phyloP scores from a whole-genome alignment of 2,329 filamentous ascomycete genomes.

The Atkinsonella hypoxylon region DNA sequence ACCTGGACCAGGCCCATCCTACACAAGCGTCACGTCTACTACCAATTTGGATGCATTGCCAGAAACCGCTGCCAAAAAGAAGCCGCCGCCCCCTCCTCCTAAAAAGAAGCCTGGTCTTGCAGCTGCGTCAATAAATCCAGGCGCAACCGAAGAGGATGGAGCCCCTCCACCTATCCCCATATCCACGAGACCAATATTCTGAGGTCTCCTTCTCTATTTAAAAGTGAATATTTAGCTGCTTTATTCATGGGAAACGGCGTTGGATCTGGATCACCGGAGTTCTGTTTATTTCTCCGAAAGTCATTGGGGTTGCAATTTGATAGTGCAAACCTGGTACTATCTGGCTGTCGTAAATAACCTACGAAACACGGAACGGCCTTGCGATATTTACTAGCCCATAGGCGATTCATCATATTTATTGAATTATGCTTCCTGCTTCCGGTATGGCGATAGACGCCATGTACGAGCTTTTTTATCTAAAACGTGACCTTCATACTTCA shows the following conservation, averaged over 20 bases:
- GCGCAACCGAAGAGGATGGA: slow-evolving; percentile 15
- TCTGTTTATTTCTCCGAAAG: background rate
- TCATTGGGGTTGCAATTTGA: too few species aligned
- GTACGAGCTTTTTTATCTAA: slow-evolving; percentile 4
- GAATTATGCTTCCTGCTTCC: slow-evolving; percentile 8
- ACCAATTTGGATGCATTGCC: background rate
- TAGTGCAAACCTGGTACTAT: too few species aligned
- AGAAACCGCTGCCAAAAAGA: slow-evolving; percentile 34
- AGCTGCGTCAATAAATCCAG: slow-evolving; percentile 8
- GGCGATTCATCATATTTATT: slow-evolving; percentile 1
- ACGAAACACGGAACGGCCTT: too few species aligned
- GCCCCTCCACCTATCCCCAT: slow-evolving; percentile 40
- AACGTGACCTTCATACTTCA: slow-evolving; percentile 6
- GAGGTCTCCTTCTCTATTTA: slow-evolving; percentile 1
- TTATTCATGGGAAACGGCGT: background rate
- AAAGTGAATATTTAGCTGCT: background rate
- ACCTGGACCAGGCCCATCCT: background rate
- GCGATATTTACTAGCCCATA: too few species aligned
- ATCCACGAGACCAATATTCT: slow-evolving; percentile 37
- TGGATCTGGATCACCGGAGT: slow-evolving; percentile 5
- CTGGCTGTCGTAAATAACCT: too few species aligned
- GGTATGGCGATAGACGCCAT: slow-evolving; percentile 8
- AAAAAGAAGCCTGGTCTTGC: slow-evolving; percentile 38
- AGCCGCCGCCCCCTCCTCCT: slow-evolving; percentile 37
- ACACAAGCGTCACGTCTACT: background rate